These are phyloP conservation scores for Boletellus emodensis DNA, from an alignment of 768 basidiomycete species.

Conservation along the genomic window DNA sequence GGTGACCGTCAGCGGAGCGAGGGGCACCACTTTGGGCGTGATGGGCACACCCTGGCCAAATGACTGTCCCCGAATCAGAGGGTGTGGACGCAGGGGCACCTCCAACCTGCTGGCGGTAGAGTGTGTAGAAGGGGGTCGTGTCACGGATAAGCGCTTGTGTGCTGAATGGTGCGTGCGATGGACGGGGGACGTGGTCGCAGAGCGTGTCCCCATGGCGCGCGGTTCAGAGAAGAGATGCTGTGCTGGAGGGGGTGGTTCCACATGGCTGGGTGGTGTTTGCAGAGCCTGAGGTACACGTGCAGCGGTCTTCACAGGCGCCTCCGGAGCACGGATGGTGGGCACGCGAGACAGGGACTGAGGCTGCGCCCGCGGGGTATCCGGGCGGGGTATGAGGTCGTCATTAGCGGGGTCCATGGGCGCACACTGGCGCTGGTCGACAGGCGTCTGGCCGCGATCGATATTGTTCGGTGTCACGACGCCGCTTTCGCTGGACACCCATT, in stretches of 20 bases:
- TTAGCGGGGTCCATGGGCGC: constrained; percentile 7
- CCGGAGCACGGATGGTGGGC: constrained; percentile 30
- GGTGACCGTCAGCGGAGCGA: constrained; percentile 60
- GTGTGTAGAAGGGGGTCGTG: constrained; percentile 63
- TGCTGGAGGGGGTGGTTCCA: constrained; percentile 10
- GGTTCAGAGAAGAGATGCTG: constrained; percentile 18
- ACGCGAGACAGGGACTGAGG: constrained; percentile 33
- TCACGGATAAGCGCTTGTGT: constrained; percentile 40
- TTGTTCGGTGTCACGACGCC: constrained; percentile 65
- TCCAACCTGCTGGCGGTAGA: constrained; percentile 44
- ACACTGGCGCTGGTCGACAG: constrained; percentile 25
- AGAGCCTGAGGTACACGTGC: constrained; percentile 17
- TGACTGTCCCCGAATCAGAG: constrained; percentile 72
- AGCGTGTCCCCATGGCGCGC: constrained; percentile 30
- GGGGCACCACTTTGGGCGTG: constrained; percentile 43
- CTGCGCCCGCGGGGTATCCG: constrained; percentile 31
- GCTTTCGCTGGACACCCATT: constrained; percentile 77
- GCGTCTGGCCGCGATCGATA: constrained; percentile 36
- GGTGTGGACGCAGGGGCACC: constrained; percentile 58
- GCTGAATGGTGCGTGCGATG: constrained; percentile 34
- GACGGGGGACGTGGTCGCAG: constrained; percentile 38
- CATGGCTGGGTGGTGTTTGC: constrained; percentile 13
- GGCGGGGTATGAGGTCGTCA: constrained; percentile 20
- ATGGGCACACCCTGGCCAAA: constrained; percentile 41
- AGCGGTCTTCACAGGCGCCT: constrained; percentile 16